Percentiles rank a stretch among this genome's conserved stretches.
Evolutionary conservation across 2,329 filamentous ascomycete species (phyloP).

Genomic region (Exophiala xenobiotica): DNA sequence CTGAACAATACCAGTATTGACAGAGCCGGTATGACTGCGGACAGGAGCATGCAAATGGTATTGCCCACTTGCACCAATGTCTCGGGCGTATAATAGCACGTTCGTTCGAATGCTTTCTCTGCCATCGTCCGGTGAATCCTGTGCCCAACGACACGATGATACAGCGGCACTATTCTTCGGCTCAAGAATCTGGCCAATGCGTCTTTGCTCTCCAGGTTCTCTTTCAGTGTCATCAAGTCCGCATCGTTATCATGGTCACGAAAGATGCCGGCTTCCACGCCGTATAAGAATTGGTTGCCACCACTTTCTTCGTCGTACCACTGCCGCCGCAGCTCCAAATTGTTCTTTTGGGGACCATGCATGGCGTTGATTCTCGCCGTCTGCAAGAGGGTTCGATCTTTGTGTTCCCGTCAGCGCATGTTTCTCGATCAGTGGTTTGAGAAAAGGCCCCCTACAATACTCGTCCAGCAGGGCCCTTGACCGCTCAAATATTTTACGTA

Average conservation of each 20-base stretch:
- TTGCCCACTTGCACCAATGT: constrained; percentile 24
- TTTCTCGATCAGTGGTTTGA: not conserved
- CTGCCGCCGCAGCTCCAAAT: constrained; percentile 22
- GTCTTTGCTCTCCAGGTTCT: constrained; percentile 18
- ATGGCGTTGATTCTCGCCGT: constrained; percentile 25
- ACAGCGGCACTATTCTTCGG: constrained; percentile 23
- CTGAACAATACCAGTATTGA: constrained; percentile 27
- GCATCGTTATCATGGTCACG: constrained; percentile 15
- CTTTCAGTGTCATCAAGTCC: constrained; percentile 24
- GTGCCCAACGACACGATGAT: constrained; percentile 25
- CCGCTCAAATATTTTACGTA: constrained; percentile 25
- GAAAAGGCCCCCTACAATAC: constrained; percentile 19
- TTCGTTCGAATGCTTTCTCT: constrained; percentile 20
- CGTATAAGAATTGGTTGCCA: constrained; percentile 24
- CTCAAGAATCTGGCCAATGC: constrained; percentile 24
- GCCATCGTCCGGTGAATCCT: constrained; percentile 26
- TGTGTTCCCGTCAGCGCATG: constrained; percentile 15
- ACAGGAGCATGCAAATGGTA: constrained; percentile 27
- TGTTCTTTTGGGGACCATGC: constrained; percentile 20
- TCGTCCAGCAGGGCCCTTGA: constrained; percentile 24
- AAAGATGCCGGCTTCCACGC: constrained; percentile 27
- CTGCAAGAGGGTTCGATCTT: constrained; percentile 24
- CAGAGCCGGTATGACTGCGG: constrained; percentile 25
- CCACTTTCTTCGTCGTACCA: constrained; percentile 30
- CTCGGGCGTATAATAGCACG: constrained; percentile 25